Evolutionary conservation across 768 basidiomycete genomes (phyloP).

Genomic region (Suillus ampliporus): DNA sequence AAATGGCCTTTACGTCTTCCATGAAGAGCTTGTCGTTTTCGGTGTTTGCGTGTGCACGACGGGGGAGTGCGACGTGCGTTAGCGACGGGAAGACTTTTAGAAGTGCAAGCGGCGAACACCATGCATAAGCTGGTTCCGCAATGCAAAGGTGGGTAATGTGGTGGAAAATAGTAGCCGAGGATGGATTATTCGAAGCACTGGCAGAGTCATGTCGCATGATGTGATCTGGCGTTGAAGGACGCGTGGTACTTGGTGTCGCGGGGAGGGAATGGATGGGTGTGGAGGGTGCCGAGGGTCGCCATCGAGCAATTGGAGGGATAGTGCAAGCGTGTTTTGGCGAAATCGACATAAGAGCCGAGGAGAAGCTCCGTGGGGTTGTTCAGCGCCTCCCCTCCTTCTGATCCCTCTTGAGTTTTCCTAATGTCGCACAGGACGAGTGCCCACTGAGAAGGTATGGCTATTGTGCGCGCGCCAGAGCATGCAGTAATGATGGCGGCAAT

Average conservation of each 20-base stretch:
- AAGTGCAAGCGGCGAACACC: constrained; percentile 22
- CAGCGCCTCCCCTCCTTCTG: background rate
- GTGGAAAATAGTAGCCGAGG: background rate
- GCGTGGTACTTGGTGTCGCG: constrained; percentile 15
- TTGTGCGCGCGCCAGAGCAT: constrained; percentile 40
- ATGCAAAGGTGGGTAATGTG: constrained; percentile 22
- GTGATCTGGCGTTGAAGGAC: constrained; percentile 34
- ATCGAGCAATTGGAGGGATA: constrained; percentile 9
- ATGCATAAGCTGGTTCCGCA: constrained; percentile 21
- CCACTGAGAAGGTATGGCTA: constrained; percentile 32
- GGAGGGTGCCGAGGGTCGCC: constrained; percentile 21
- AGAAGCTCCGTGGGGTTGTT: constrained; percentile 10
- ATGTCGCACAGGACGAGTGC: constrained; percentile 9
- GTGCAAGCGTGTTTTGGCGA: background rate
- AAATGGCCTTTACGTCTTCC: constrained; percentile 36
- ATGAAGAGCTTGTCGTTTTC: constrained; percentile 47
- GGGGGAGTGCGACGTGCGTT: constrained; percentile 46
- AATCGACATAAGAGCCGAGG: constrained; percentile 15
- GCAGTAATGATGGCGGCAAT: constrained; percentile 31
- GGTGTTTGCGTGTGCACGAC: constrained; percentile 46
- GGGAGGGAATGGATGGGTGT: constrained; percentile 8
- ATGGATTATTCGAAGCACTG: background rate
- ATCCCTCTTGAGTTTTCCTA: constrained; percentile 9
- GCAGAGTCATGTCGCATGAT: background rate
- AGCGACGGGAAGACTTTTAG: constrained; percentile 37